These are phyloP conservation scores for Cylindrotheca closterium DNA, from an alignment of 108 stramenopile genomes.

Conservation along the genomic window DNA sequence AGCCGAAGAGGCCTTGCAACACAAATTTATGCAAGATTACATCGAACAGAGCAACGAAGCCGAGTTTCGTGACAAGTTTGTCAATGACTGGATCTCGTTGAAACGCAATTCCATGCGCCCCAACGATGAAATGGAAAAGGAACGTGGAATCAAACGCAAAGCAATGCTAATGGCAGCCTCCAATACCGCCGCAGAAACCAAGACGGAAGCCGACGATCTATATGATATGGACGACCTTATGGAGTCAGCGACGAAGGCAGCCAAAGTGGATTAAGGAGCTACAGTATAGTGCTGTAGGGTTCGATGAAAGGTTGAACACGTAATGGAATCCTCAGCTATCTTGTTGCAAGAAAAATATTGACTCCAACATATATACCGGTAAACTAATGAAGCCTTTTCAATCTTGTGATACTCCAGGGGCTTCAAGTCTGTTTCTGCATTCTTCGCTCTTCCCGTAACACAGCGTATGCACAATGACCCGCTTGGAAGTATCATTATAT, in stretches of 20 bases:
- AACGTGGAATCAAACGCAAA: constrained; percentile 62
- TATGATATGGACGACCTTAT: constrained; percentile 68
- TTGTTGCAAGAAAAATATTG: too few relatives aligned
- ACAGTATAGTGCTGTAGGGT: too few relatives aligned
- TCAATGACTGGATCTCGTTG: constrained; percentile 72
- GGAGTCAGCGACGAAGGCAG: constrained; percentile 1
- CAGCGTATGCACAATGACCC: too few relatives aligned
- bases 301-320: too few relatives aligned
- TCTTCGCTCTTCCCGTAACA: too few relatives aligned
- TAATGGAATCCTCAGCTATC: too few relatives aligned
- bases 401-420: too few relatives aligned
- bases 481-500: too few relatives aligned
- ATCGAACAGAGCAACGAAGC: constrained; percentile 17
- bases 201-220: constrained; percentile 58
- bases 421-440: too few relatives aligned
- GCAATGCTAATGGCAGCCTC: constrained; percentile 52
- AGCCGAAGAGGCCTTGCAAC: constrained; percentile 68
- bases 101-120: constrained; percentile 39
- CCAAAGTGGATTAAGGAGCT: too few relatives aligned
- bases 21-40: constrained; percentile 49
- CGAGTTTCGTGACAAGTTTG: constrained; percentile 59
- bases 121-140: constrained; percentile 14
- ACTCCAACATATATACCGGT: too few relatives aligned
- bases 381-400: too few relatives aligned
- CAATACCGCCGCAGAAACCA: constrained; percentile 21